Evolutionary conservation across 352 stramenopile species (phyloP).

Genomic region (Globisporangium apiculatum): DNA sequence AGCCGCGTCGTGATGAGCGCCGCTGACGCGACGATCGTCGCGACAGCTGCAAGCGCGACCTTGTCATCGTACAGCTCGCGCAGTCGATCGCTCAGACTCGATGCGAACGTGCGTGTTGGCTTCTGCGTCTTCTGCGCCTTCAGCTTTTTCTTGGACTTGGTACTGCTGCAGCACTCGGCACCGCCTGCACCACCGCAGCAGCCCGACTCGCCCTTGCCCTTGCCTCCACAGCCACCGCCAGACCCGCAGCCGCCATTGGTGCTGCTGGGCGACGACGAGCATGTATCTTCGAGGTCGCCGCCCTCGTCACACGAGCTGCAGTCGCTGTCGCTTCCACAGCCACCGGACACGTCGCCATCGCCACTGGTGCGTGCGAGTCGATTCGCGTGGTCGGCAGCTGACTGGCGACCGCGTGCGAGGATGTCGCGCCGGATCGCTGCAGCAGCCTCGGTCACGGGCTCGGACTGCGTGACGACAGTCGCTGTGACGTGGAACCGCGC

Average conservation of each 20-base stretch:
- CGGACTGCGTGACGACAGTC: conserved; percentile 43
- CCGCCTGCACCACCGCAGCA: conserved; percentile 14
- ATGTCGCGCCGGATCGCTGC: conserved; percentile 48
- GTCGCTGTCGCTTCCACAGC: conserved; percentile 20
- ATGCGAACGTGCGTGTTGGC: background rate
- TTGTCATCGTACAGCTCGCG: conserved; percentile 37
- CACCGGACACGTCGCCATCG: conserved; percentile 10
- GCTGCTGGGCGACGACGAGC: background rate
- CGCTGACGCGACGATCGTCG: conserved; percentile 43
- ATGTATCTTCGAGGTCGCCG: conserved; percentile 18
- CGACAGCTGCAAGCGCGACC: conserved; percentile 36
- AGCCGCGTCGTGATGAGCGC: conserved; percentile 42
- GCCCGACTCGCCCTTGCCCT: background rate
- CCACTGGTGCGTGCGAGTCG: conserved; percentile 20
- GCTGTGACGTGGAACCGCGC: conserved; percentile 76
- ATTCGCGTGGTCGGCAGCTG: conserved; percentile 21
- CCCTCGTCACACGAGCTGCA: conserved; percentile 5
- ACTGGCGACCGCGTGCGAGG: conserved; percentile 26
- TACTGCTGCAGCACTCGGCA: conserved; percentile 2
- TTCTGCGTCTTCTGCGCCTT: background rate
- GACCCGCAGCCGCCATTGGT: no score
- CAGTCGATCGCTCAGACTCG: conserved; percentile 8
- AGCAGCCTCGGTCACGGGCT: conserved; percentile 44
- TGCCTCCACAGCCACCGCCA: conserved; percentile 21
- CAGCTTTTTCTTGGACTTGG: background rate